Percentiles rank a stretch among this genome's conserved stretches.
These are phyloP conservation scores for Symbiotaphrina buchneri DNA, from an alignment of 495 filamentous ascomycete species.

Conservation along the genomic window DNA sequence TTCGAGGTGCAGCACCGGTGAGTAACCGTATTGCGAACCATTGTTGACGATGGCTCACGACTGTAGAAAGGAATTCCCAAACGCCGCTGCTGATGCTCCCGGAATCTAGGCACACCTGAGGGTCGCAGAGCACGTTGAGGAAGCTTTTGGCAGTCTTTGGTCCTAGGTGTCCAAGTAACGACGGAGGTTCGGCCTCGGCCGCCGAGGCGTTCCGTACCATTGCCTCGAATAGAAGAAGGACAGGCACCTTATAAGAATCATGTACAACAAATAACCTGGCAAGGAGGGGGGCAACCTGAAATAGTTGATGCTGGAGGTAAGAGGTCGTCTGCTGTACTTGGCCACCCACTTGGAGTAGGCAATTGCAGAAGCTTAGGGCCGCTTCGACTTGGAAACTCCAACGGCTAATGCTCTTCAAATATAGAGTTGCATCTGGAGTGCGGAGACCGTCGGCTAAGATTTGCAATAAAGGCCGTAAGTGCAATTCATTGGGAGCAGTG, in stretches of 20 bases:
- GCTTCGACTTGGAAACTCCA: constrained; percentile 39
- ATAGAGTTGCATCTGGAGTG: constrained; percentile 38
- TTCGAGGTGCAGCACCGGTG: constrained; percentile 62
- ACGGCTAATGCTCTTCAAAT: constrained; percentile 27
- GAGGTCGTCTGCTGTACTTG: constrained; percentile 34
- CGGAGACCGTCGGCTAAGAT: constrained; percentile 43
- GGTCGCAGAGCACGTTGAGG: constrained; percentile 47
- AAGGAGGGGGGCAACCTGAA: constrained; percentile 50
- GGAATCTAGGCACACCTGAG: constrained; percentile 56
- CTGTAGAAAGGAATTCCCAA: constrained; percentile 72
- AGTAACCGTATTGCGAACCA: constrained; percentile 88
- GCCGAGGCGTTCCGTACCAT: constrained; percentile 47
- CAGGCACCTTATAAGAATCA: constrained; percentile 36
- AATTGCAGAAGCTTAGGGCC: constrained; percentile 40
- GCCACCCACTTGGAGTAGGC: constrained; percentile 43
- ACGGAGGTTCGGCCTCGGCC: constrained; percentile 51
- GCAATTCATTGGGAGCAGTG: constrained; percentile 38
- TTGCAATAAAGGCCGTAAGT: constrained; percentile 55
- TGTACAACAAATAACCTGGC: constrained; percentile 59
- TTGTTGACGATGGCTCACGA: constrained; percentile 77
- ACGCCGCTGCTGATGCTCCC: constrained; percentile 34
- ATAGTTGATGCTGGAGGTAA: constrained; percentile 54
- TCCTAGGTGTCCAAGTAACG: constrained; percentile 70
- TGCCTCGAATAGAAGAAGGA: constrained; percentile 45
- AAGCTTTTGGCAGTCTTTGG: constrained; percentile 64